A percentile compares a stretch with the other conserved stretches of the same genome.
Evolutionary conservation across 1,284 basidiomycete genomes (phyloP).

Genomic region (Microbotryomycetes sp.): DNA sequence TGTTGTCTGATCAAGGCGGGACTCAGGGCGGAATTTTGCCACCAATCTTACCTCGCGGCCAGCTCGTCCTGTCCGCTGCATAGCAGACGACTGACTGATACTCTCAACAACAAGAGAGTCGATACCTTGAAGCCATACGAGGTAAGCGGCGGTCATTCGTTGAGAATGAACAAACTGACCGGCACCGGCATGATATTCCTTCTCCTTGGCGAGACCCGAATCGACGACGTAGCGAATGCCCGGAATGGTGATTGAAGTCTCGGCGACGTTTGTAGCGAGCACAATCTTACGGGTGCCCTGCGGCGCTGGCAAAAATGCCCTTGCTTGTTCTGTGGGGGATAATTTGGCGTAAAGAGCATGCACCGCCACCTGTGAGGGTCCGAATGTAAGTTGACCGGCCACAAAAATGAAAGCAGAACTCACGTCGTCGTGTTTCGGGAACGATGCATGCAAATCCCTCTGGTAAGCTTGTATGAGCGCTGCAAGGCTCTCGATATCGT

Average conservation of each 20-base stretch:
- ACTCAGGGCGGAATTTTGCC: neutral
- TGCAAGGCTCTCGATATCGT: conserved; percentile 87
- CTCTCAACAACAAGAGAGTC: conserved; percentile 77
- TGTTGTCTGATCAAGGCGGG: conserved; percentile 1
- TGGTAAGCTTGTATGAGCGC: conserved; percentile 58
- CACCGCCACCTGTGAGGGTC: conserved; percentile 54
- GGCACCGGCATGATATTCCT: conserved; percentile 53
- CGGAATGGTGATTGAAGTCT: conserved; percentile 95
- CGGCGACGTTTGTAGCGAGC: conserved; percentile 92
- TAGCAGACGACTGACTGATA: conserved; percentile 81
- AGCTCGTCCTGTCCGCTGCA: conserved; percentile 82
- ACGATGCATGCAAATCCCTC: conserved; percentile 18
- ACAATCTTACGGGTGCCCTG: conserved; percentile 76
- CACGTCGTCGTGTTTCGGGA: conserved; percentile 24
- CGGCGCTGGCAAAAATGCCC: conserved; percentile 67
- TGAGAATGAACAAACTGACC: conserved; percentile 6
- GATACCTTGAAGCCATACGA: conserved; percentile 52
- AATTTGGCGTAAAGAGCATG: conserved; percentile 80
- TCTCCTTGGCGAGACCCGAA: conserved; percentile 91
- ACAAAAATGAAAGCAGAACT: neutral
- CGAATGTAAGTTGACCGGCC: neutral
- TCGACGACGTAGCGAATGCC: conserved; percentile 94
- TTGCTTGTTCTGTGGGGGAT: conserved; percentile 65
- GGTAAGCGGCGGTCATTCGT: neutral
- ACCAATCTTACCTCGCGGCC: conserved; percentile 65